Percentiles rank a stretch among this genome's conserved stretches.
These are phyloP conservation scores for Pyronema domesticum DNA, from an alignment of 495 filamentous ascomycete genomes.

Conservation along the genomic window DNA sequence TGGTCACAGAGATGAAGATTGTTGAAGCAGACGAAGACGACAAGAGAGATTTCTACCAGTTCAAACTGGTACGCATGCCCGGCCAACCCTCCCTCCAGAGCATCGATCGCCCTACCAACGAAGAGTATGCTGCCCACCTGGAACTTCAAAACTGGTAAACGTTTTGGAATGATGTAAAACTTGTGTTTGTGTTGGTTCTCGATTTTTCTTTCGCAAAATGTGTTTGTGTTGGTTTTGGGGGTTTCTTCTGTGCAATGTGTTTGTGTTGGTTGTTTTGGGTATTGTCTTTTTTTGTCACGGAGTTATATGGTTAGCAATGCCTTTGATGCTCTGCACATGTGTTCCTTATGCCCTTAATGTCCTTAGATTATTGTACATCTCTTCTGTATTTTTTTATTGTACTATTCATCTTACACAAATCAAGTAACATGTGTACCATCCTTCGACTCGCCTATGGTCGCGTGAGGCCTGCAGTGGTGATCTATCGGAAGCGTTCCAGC, in stretches of 20 bases:
- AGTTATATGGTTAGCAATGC: no score
- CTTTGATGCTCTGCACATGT: no score
- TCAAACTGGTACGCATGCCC: slow-evolving; percentile 26
- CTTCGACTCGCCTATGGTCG: neutral
- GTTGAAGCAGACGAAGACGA: slow-evolving; percentile 4
- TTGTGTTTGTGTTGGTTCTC: neutral
- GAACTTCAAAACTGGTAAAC: neutral
- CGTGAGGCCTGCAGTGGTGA: neutral
- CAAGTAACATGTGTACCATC: neutral
- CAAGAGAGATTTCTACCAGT: slow-evolving; percentile 27
- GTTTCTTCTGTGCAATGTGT: neutral
- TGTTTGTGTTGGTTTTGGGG: neutral
- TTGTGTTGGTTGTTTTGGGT: neutral
- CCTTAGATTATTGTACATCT: no score
- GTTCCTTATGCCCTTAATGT: no score
- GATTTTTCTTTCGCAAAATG: neutral
- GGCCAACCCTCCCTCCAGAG: slow-evolving; percentile 21
- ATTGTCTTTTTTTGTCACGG: no score
- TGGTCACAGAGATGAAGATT: slow-evolving; percentile 22
- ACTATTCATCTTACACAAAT: neutral
- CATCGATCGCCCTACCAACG: neutral
- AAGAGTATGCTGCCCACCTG: neutral
- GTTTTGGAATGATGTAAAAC: neutral
- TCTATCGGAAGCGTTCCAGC: neutral
- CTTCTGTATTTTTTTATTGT: no score